Base-by-base conservation (phyloP, 805 yeast species). In the Kockiozyma suomiensis region DNA sequence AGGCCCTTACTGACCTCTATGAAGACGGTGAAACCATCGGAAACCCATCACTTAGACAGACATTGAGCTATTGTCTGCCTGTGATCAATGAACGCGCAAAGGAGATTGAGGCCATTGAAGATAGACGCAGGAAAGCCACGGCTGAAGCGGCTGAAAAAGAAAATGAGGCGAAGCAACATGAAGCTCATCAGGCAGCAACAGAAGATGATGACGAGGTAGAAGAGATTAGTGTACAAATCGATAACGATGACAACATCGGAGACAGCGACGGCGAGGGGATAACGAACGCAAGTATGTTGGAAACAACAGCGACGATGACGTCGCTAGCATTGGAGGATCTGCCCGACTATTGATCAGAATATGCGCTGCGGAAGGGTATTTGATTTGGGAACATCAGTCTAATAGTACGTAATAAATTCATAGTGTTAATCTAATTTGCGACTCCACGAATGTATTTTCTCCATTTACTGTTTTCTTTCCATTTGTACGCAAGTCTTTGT, bases 61-160 rank as follows among this genome's bases (percentile, higher is more conserved):
- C 88, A 0, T 81, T 92, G 60, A 83, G 94, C 8, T 92, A 89
- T 69, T 91, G 96, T 71, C 78, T 92, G 17, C 97, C 97, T 0
- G 96, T 88, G 0, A 43, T 58, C 30, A 30, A 40, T 8, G 62
- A 58, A 45, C 6, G 33, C 21, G 58, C 50, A 8, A 40, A 46
- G 25, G 52, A 33, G 41, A 40, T 58, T 8, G 69, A 65, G 33
- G 71, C 66, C 50, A 68, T 70, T 4, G 69, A 60, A 37, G 70
- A 66, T 56, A 71, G 72, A 56, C 72, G 72, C 54, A 62, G 17
- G 13, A 38, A 26, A 19, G 47, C 47, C 38, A 28, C 35, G 26
- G 47, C 51, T 13, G 50, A 21, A 26, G 38, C 43, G 43, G 42
- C 38, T 49, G 50, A 41, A 42, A 42, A 42, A 8, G 50, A 30